Evolutionary conservation across 345 rosid species (phyloP), one percentile per base, ranked within the genome.

Genomic region (Orychophragmus violaceus): DNA sequence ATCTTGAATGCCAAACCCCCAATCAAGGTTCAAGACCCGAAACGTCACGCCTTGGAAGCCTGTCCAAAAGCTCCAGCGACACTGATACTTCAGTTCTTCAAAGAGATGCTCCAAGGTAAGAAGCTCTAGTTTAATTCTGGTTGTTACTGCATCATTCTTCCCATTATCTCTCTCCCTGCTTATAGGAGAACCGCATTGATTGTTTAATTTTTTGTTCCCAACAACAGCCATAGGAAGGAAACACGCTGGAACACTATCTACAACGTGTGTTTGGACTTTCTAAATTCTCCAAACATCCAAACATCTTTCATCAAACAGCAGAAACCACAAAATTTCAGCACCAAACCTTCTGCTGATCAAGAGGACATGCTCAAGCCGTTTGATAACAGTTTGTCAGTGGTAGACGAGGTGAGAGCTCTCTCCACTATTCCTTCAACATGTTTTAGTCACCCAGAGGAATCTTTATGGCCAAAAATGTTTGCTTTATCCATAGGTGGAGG

Each of bases 241-340:
- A 82, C 25, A 3, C 82, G 74, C 29, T 90, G 95, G 95, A 81
- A 69, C 66, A 82, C 80, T 1, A 81, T 87, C 71, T 87, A 90
- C 68, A 90, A 82, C 11, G 97, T 90, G 13, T 83, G 88, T 70
- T 32, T 76, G 78, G 86, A 80, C 76, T 68, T 82, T 63, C 66
- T 76, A 32, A 70, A 74, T 78, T 83, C 88, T 54, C 91, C 97
- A 28, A 85, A 75, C 62, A 64, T 70, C 59, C 83, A 71, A 61
- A 44, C 68, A 59, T 24, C 77, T 30, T 59, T 3, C 17, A 44
- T 18, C 41, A 78, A 66, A 71, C 79, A 54, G 59, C 79, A 54
- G 62, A 78, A 59, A 62, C 46, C 69, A 28, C 62, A 27, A 64
- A 74, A 48, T 58, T 12, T 29, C 14, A 70, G 67, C 65, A 59